Evolutionary conservation across 2,329 filamentous ascomycete genomes (phyloP), one percentile per base, ranked within the genome.

Genomic region (Fusarium austroafricanum): DNA sequence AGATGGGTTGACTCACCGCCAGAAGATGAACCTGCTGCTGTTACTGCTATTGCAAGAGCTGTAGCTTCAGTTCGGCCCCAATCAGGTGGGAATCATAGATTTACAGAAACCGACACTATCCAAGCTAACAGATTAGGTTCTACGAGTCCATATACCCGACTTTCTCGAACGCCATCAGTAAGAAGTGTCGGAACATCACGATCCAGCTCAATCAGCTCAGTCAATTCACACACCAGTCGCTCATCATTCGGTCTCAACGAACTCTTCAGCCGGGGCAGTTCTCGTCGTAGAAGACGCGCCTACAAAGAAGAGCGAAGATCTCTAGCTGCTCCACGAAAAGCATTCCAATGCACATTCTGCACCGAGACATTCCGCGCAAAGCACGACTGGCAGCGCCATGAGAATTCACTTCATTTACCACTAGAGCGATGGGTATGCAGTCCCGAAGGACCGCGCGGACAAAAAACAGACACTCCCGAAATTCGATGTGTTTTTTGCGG

Each of bases 361-460:
- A 81, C 80, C 0, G 80, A 83, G 52, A 79, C 79, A 0, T 83
- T 83, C 61, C 79, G 79, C 39, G 80, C 79, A 2, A 82, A 82
- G 12, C 80, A 82, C 54, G 81, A 82, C 45, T 83, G 81, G 81
- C 79, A 81, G 44, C 76, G 85, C 10, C 84, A 87, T 59, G 84
- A 87, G 62, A 81, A 80, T 40, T 79, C 80, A 51, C 78, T 79
- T 58, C 84, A 76, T 74, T 76, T 76, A 54, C 84, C 79, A 9
- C 83, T 82, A 0, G 80, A 78, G 73, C 77, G 71, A 33, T 87
- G 76, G 85, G 81, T 79, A 59, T 86, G 77, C 33, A 77, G 76
- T 14, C 80, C 79, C 0, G 51, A 66, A 9, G 79, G 79, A 51
- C 72, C 76, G 3, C 70, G 62, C 0, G 5, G 80, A 80, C 11